Base-by-base conservation (phyloP, 805 yeast genomes). In the Hanseniaspora vineae region DNA sequence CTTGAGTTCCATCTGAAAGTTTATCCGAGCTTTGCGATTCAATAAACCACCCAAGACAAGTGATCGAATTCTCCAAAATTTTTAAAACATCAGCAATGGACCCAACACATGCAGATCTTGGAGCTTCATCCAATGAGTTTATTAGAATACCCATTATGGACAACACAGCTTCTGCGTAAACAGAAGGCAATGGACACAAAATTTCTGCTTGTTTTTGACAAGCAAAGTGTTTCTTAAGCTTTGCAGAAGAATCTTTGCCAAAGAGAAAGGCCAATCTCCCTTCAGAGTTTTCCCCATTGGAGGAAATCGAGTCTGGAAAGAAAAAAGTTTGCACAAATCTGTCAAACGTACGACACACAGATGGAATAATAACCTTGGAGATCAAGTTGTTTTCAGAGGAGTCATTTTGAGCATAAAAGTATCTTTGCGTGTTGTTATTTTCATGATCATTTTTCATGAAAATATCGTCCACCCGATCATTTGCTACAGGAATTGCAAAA, bases 101-200 rank as follows among this genome's bases (percentile, higher is more conserved):
- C 10, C 73, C 71, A 3, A 72, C 71, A 2, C 81, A 75, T 6
- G 72, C 66, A 29, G 76, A 72, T 46, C 67, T 72, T 49, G 76
- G 76, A 52, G 81, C 88, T 58, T 82, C 88, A 45, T 74, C 77
- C 20, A 76, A 69, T 1, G 88, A 77, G 56, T 76, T 78, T 6
- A 61, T 55, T 18, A 64, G 33, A 6, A 78, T 62, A 17, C 80
- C 65, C 48, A 81, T 66, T 45, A 80, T 71, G 2, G 85, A 65
- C 12, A 82, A 59, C 1, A 84, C 70, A 45, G 81, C 73, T 17
- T 81, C 76, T 0, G 85, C 75, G 57, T 81, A 78, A 5, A 84
- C 84, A 48, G 73, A 75, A 0, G 85, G 78, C 46, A 79, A 71
- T n/a, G 78, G 70, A 2, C 80, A 70, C 35, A 86, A 64, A 19